Base-by-base conservation (phyloP, 768 basidiomycete species). In the Clitopilus hobsonii region DNA sequence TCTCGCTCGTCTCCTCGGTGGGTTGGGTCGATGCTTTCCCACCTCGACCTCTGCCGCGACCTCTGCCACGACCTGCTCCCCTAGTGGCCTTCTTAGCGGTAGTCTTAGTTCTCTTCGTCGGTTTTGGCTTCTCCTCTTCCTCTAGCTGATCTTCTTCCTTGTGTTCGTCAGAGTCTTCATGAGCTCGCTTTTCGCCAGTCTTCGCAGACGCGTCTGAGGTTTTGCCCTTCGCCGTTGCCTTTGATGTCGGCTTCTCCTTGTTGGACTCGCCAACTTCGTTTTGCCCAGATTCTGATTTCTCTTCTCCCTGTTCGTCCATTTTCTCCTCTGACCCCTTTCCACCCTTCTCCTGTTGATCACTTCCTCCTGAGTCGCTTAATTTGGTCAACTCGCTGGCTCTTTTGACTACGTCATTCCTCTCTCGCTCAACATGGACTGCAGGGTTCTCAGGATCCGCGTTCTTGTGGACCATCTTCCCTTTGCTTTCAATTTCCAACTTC, bases 401-500 rank as follows among this genome's bases (percentile, higher is more conserved):
- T 49, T 69, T 69, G 1, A 67, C 67, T 23, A 67, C 69, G 36
- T 69, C 68, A 53, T 66, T 66, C 1, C 65, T 64, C 5, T 60
- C 53, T 36, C 62, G 58, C 52, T 67, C 1, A 53, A 54, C 18
- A 61, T 57, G 30, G 13, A 51, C n/a, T 27, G 27, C 26, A 8
- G 27, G 49, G 18, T 51, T 27, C 26, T 32, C 27, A 7, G 26
- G 49, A 16, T 27, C 64, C 1, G 63, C 63, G 55, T 67, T 67
- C 59, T 62, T 67, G 59, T 68, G 64, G 5, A 69, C 56, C 3
- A 51, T 58, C 54, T 65, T 67, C 0, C 67, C 68, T 49, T 63
- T 64, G 1, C 63, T 47, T 50, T 65, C 63, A 38, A 67, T 67
- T 50, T 67, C 66, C 52, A 67, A 64, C 36, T 63, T 55, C 3